Evolutionary conservation across 495 filamentous ascomycete species (phyloP).

Genomic region (Amphirosellinia nigrospora): DNA sequence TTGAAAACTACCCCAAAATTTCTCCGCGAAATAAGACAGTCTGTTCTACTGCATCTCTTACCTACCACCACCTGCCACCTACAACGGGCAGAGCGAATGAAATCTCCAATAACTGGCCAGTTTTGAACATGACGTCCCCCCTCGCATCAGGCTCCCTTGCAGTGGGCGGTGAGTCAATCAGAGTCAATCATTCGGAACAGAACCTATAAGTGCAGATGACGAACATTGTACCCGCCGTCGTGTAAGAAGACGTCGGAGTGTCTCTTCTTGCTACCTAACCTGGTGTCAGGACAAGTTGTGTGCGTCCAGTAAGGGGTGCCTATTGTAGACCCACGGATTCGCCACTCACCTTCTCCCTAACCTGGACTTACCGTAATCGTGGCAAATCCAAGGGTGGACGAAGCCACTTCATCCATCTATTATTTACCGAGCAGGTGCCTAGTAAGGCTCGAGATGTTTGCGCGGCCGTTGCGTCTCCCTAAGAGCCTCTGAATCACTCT

Average conservation of each 20-base stretch:
- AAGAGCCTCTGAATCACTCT: neutral
- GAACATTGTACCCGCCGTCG: neutral
- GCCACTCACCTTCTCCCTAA: neutral
- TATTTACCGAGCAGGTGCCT: neutral
- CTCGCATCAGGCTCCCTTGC: neutral
- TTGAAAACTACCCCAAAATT: too few relatives aligned
- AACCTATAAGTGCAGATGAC: neutral
- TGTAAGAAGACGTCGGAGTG: neutral
- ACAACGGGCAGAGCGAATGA: neutral
- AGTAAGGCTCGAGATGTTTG: neutral
- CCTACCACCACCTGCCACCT: neutral
- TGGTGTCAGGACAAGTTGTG: neutral
- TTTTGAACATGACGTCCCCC: neutral
- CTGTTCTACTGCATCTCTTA: neutral
- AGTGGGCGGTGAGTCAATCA: conserved; percentile 1
- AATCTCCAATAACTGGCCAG: neutral
- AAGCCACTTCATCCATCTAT: neutral
- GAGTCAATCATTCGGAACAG: too few relatives aligned
- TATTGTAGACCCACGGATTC: neutral
- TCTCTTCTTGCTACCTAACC: neutral
- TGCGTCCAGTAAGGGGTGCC: too few relatives aligned
- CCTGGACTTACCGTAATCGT: neutral
- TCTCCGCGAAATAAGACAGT: neutral
- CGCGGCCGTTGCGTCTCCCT: neutral
- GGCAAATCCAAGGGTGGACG: neutral